These are phyloP conservation scores for Diplodia corticola DNA, from an alignment of 2,329 filamentous ascomycete species.

Conservation along the genomic window DNA sequence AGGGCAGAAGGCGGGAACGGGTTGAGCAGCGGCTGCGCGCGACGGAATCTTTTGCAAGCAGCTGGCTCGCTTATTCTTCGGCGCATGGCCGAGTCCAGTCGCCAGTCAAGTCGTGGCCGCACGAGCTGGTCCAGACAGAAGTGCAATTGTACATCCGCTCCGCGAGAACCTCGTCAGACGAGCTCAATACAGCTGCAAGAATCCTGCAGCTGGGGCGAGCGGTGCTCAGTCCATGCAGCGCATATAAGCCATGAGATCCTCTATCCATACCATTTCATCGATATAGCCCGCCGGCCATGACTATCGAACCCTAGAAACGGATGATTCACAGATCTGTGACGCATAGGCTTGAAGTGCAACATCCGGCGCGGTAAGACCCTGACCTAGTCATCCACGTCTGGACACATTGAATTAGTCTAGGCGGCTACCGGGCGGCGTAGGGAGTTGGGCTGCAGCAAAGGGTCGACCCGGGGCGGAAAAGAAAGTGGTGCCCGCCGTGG, in stretches of 20 bases:
- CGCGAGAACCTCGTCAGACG: neutral
- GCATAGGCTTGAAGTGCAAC: neutral
- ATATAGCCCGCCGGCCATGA: neutral
- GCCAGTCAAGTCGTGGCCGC: slow-evolving; percentile 3
- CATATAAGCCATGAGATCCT: neutral
- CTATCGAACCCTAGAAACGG: neutral
- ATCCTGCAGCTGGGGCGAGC: neutral
- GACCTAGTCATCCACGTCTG: neutral
- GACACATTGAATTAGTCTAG: neutral
- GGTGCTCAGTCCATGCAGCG: neutral
- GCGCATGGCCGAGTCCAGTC: neutral
- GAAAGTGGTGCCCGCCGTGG: neutral
- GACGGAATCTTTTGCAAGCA: slow-evolving; percentile 15
- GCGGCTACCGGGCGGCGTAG: neutral
- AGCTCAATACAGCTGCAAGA: no score
- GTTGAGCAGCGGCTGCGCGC: neutral
- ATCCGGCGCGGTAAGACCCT: neutral
- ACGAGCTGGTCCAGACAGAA: neutral
- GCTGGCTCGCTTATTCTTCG: neutral
- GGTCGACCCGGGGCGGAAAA: neutral
- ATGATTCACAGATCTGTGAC: neutral
- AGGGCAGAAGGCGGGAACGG: neutral
- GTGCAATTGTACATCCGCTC: neutral
- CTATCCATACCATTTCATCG: neutral
- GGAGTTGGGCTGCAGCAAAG: neutral